A percentile compares a stretch with the other conserved stretches of the same genome.
Evolutionary conservation across 2,329 filamentous ascomycete species (phyloP).

Genomic region (Capronia coronata): DNA sequence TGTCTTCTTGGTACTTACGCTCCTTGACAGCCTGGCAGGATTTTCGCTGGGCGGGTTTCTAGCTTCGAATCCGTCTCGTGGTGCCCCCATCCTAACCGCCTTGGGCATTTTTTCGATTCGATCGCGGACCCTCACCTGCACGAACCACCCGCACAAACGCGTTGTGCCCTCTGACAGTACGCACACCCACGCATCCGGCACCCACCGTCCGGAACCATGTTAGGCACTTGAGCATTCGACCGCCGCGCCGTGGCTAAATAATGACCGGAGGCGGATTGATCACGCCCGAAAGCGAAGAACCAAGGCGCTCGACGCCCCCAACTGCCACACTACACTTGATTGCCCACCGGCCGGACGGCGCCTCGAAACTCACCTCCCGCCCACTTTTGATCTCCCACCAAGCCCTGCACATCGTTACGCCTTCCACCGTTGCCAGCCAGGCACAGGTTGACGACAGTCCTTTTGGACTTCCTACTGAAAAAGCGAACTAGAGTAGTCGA

Average conservation of each 20-base stretch:
- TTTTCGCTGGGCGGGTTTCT: neutral
- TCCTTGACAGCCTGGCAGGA: neutral
- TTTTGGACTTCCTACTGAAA: constrained; percentile 1
- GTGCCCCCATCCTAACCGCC: neutral
- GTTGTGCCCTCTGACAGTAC: neutral
- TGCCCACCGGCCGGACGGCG: constrained; percentile 13
- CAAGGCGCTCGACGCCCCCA: neutral
- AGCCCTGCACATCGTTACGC: constrained; percentile 20
- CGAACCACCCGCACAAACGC: neutral
- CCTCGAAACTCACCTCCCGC: constrained; percentile 22
- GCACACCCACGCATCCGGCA: neutral
- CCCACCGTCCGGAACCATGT: neutral
- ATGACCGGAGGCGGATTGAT: no score
- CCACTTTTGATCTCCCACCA: constrained; percentile 27
- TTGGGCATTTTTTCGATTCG: neutral
- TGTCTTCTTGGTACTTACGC: no score
- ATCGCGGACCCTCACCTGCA: neutral
- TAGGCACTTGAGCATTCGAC: neutral
- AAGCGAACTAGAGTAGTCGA: constrained; percentile 7
- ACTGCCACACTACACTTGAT: constrained; percentile 2
- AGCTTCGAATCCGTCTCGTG: constrained; percentile 3
- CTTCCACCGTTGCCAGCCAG: constrained; percentile 9
- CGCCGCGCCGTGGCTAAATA: no score
- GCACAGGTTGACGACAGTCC: constrained; percentile 10
- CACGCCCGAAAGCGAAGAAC: no score